Evolutionary conservation across 352 stramenopile species (phyloP), one percentile per base, ranked within the genome.

Genomic region (Phytophthora pisi): DNA sequence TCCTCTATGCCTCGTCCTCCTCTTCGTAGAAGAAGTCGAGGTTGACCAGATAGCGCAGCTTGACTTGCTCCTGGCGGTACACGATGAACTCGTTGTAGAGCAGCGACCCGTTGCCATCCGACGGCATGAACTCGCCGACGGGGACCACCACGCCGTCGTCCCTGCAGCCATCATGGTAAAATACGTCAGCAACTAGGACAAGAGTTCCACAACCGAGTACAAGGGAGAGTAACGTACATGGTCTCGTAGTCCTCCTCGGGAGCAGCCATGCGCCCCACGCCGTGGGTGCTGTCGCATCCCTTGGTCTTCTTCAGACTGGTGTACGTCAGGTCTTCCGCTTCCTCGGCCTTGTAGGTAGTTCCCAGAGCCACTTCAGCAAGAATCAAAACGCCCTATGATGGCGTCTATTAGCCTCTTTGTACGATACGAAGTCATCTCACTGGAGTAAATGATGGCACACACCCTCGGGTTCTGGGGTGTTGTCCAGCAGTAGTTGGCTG

Each of bases 41-140:
- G 1, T 70, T 66, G 28, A 91, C 73, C n/a, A 89, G 64, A 58
- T 91, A 89, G 7, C 81, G 81, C 58, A 91, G 64, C 46, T 76
- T 76, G 30, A 91, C 82, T 74, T 93, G 84, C 46, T 91, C 82
- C 23, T 75, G 67, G 4, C 81, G 79, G 59, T 91, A 93, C 23
- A 93, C 84, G 47, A 93, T 82, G 53, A 83, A 93, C 55, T 93
- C 84, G 59, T 91, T 91, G 75, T 90, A 91, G 9, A 90, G 76
- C 47, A 91, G 62, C 36, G 79, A 78, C 23, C 79, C 82, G 24
- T 73, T 72, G 5, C 72, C 79, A 18, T 81, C 73, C 3, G 77
- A 75, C 5, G 81, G 78, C 61, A 79, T 74, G 30, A 92, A 81
- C 53, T 86, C 72, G 9, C 84, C 84, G 3, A 79, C 67, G 2